Percentiles rank a stretch among this genome's conserved stretches.
These are phyloP conservation scores for Lactarius indigo DNA, from an alignment of 768 basidiomycete genomes.

Conservation along the genomic window DNA sequence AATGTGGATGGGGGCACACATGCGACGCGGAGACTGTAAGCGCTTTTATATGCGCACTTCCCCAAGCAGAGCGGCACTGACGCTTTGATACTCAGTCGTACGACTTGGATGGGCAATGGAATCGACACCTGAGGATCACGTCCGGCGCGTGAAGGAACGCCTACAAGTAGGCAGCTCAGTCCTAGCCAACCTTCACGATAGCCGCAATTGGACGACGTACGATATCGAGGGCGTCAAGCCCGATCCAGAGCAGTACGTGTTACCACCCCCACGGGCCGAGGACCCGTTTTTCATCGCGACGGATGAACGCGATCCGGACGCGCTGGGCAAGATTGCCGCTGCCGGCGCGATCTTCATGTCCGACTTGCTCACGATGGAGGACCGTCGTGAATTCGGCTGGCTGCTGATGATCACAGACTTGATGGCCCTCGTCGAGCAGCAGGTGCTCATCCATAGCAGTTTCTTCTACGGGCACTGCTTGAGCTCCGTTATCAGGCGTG, in stretches of 20 bases:
- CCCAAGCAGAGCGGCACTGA: background rate
- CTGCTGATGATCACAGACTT: slow-evolving; percentile 42
- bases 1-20: slow-evolving; percentile 42
- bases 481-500: slow-evolving; percentile 39
- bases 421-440: slow-evolving; percentile 41
- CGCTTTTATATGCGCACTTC: background rate
- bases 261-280: slow-evolving; percentile 7
- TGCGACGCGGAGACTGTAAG: slow-evolving; percentile 45
- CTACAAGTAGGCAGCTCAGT: slow-evolving; percentile 31
- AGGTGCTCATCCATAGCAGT: slow-evolving; percentile 33
- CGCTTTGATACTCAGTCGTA: slow-evolving; percentile 27
- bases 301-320: slow-evolving; percentile 40
- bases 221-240: slow-evolving; percentile 6
- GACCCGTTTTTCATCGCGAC: slow-evolving; percentile 36
- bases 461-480: slow-evolving; percentile 40
- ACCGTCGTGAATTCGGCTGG: slow-evolving; percentile 40
- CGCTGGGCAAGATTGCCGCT: slow-evolving; percentile 32
- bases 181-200: slow-evolving; percentile 20
- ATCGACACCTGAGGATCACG: slow-evolving; percentile 34
- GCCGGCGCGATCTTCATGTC: slow-evolving; percentile 40
- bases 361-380: slow-evolving; percentile 43
- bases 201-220: slow-evolving; percentile 5
- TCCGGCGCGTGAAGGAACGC: slow-evolving; percentile 33
- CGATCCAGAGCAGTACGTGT: slow-evolving; percentile 6
- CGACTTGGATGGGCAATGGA: slow-evolving; percentile 38